Conservation (phyloP, 1,284 basidiomycete genomes). For the Fomitopsis schrenkii region DNA sequence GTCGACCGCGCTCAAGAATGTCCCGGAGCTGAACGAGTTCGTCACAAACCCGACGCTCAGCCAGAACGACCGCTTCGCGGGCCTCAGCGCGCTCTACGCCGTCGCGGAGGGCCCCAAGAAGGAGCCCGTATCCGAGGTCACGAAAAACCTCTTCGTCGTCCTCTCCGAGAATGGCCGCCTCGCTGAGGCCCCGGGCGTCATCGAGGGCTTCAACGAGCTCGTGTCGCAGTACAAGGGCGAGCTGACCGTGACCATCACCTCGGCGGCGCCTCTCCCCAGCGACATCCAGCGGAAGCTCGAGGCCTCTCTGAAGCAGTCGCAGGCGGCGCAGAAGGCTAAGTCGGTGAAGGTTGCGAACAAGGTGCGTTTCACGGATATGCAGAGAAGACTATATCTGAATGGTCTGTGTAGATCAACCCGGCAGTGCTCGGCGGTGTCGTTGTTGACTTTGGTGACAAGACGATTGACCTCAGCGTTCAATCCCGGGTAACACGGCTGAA, state of each 20-base stretch:
- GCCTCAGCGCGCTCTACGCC: conserved; percentile 67
- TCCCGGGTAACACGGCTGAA: conserved; percentile 95
- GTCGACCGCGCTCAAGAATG: conserved; percentile 59
- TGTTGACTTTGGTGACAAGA: conserved; percentile 98
- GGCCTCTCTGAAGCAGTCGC: conserved; percentile 78
- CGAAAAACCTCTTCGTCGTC: conserved; percentile 89
- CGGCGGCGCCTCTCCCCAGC: conserved; percentile 74
- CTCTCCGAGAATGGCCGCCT: conserved; percentile 95
- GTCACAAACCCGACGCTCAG: conserved; percentile 90
- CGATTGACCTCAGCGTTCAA: conserved; percentile 91
- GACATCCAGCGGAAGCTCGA: conserved; percentile 76
- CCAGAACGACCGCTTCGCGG: conserved; percentile 66
- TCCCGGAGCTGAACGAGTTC: conserved; percentile 65
- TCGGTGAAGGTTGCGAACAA: conserved; percentile 85
- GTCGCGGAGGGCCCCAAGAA: conserved; percentile 63
- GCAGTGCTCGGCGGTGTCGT: conserved; percentile 85
- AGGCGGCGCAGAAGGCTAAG: conserved; percentile 82
- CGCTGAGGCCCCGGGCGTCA: conserved; percentile 79
- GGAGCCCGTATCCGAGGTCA: conserved; percentile 77
- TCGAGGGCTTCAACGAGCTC: conserved; percentile 90
- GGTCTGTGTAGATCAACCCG: conserved; percentile 72
- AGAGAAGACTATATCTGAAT: background rate
- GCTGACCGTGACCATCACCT: conserved; percentile 90
- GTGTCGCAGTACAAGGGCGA: conserved; percentile 92
- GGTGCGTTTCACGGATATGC: conserved; percentile 38